Conservation (phyloP, 371 early-diverging fungal species). For the Zychaea mexicana region DNA sequence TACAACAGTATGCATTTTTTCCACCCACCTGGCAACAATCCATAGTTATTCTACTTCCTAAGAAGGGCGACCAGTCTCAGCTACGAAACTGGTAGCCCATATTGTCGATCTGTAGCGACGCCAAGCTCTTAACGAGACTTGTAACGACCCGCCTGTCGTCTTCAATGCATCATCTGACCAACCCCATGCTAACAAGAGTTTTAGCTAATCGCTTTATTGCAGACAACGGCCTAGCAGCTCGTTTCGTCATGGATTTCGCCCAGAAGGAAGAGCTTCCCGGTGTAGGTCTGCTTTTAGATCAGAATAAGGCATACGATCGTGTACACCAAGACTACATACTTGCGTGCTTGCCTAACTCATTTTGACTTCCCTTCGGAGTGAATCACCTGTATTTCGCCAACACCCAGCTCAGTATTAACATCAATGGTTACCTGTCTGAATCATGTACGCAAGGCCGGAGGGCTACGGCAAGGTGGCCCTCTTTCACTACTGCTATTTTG, state of each 20-base stretch:
- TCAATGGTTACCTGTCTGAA: conserved; percentile 21
- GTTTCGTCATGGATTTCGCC: conserved; percentile 1
- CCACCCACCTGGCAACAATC: background rate
- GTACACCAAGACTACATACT: conserved; percentile 15
- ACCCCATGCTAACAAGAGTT: conserved; percentile 12
- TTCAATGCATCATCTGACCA: background rate
- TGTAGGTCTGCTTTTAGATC: conserved; percentile 20
- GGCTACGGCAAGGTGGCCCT: conserved; percentile 30
- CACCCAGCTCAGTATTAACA: conserved; percentile 13
- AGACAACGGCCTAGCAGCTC: conserved; percentile 8
- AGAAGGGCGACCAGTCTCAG: conserved; percentile 20
- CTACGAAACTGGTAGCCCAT: conserved; percentile 34
- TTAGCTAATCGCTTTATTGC: conserved; percentile 6
- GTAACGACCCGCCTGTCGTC: conserved; percentile 7
- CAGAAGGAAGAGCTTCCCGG: background rate
- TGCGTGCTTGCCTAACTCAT: background rate
- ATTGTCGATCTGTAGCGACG: conserved; percentile 27
- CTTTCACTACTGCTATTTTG: conserved; percentile 29
- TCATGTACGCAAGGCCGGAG: conserved; percentile 20
- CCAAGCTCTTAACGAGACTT: conserved; percentile 27
- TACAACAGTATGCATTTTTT: no score
- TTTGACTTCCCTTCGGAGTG: no score
- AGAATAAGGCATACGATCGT: conserved; percentile 15
- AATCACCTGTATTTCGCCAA: no score
- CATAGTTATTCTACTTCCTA: conserved; percentile 11